Base-by-base conservation (phyloP, 352 stramenopile genomes). In the Pythium rhizo-oryzae region DNA sequence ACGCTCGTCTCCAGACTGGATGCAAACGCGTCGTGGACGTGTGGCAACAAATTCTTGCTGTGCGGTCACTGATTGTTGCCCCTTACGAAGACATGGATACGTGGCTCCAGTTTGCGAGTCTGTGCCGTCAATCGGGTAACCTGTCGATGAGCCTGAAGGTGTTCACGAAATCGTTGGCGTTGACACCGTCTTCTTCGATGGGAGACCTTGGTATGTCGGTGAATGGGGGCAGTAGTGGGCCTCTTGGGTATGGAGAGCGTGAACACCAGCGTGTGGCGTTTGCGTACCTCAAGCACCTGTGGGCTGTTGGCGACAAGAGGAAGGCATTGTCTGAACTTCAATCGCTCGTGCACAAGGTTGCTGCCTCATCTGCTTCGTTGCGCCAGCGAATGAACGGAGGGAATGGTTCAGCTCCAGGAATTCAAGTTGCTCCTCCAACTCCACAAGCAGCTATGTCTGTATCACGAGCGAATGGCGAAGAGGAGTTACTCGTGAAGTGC, bases 21-120 rank as follows among this genome's bases (percentile, higher is more conserved):
- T 94, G 86, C 55, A 80, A 81, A 23, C 84, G 97, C 24, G 85
- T 99, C 37, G 90, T 98, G 54, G 97, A 97, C 19, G 98, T 98
- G 41, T 98, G 94, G 95, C 94, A 98, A 62, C 89, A 86, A 52
- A 94, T 99, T 49, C 93, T 99, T 69, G 89, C 97, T 30, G 94
- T 99, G 47, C 90, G 97, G 41, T 97, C 94, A 8, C 78, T 98
- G 8, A 89, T 98, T 9, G 86, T 98, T 13, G 79, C 96, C 39
- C 80, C 89, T 2, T 81, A 82, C 43, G 93, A 98, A 71, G 91
- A 98, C 39, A 82, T 97, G 12, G 84, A 98, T 41, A 94, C 96
- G 23, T 99, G 94, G 93, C 80, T 99, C 16, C 96, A 98, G 55
- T 98, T 98, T 70, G 92, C 96, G 37, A 91, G 90, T 2, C 68